phyloP scores from a whole-genome alignment of 768 basidiomycete species.

The Hypholoma sublateritium region DNA sequence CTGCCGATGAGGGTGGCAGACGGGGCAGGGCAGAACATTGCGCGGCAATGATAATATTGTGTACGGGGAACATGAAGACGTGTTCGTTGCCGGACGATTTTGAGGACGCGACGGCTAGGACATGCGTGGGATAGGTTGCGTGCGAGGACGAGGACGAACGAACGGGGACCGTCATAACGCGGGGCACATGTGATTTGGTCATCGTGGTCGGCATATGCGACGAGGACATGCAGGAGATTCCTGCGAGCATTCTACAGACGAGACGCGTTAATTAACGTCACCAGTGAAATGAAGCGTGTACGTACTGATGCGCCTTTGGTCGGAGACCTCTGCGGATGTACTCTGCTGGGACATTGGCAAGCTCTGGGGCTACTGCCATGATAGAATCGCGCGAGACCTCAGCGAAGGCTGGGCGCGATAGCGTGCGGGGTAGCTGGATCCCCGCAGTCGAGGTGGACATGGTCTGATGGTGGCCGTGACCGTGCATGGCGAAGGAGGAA shows the following conservation, averaged over 20 bases:
- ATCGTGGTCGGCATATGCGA: slow-evolving; percentile 64
- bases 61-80: slow-evolving; percentile 57
- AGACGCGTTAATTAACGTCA: slow-evolving; percentile 15
- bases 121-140: slow-evolving; percentile 50
- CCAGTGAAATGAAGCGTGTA: slow-evolving; percentile 17
- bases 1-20: slow-evolving; percentile 39
- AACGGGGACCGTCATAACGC: slow-evolving; percentile 51
- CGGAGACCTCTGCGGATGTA: slow-evolving; percentile 68
- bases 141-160: slow-evolving; percentile 26
- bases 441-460: slow-evolving; percentile 23
- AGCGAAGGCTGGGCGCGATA: slow-evolving; percentile 59
- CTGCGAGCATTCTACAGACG: slow-evolving; percentile 53
- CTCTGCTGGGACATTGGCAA: slow-evolving; percentile 61
- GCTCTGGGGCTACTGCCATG: slow-evolving; percentile 64
- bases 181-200: slow-evolving; percentile 63
- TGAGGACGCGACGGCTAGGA: slow-evolving; percentile 56
- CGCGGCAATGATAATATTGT: slow-evolving; percentile 61
- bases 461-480: slow-evolving; percentile 31
- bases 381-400: slow-evolving; percentile 61
- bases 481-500: slow-evolving; percentile 37
- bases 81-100: slow-evolving; percentile 39
- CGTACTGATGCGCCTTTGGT: slow-evolving; percentile 42
- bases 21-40: slow-evolving; percentile 58
- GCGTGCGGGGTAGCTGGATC: slow-evolving; percentile 72
- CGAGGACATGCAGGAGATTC: slow-evolving; percentile 48